These are phyloP conservation scores for Cyclotella distinguenda DNA, from an alignment of 108 stramenopile genomes.

Conservation along the genomic window DNA sequence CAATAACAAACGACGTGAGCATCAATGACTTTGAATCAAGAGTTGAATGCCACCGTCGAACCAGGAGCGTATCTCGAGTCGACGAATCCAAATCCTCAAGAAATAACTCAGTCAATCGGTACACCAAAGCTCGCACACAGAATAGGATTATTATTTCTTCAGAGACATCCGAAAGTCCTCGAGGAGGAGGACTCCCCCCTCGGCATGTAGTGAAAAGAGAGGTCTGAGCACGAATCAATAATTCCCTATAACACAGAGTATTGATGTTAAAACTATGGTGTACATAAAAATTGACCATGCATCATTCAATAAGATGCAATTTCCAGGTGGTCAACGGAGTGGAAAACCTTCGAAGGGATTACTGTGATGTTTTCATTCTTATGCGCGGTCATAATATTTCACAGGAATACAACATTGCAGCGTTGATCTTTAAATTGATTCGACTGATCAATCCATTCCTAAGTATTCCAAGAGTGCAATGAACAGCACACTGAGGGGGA, in stretches of 20 bases:
- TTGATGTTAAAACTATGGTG: background rate
- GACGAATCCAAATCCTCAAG: slow-evolving; percentile 9
- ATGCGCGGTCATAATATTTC: too few species aligned
- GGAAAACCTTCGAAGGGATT: too few species aligned
- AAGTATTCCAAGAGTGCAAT: slow-evolving; percentile 77
- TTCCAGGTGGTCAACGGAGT: too few species aligned
- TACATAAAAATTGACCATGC: too few species aligned
- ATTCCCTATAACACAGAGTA: slow-evolving; percentile 8
- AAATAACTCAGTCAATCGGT: slow-evolving; percentile 1
- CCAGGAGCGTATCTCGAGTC: slow-evolving; percentile 35
- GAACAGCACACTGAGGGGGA: slow-evolving; percentile 82
- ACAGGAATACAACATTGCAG: too few species aligned
- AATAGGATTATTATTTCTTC: too few species aligned
- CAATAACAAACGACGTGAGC: slow-evolving; percentile 1
- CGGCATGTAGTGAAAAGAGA: slow-evolving; percentile 5
- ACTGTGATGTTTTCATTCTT: too few species aligned
- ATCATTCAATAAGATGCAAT: too few species aligned
- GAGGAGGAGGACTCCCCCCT: slow-evolving; percentile 6
- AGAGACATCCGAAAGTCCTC: background rate
- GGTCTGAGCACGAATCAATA: background rate
- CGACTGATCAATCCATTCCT: slow-evolving; percentile 69
- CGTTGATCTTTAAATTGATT: too few species aligned
- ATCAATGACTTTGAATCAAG: slow-evolving; percentile 26
- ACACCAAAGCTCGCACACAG: slow-evolving; percentile 9
- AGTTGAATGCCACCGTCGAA: slow-evolving; percentile 18